Evolutionary conservation across 768 basidiomycete genomes (phyloP).

Genomic region (Russula emetica): DNA sequence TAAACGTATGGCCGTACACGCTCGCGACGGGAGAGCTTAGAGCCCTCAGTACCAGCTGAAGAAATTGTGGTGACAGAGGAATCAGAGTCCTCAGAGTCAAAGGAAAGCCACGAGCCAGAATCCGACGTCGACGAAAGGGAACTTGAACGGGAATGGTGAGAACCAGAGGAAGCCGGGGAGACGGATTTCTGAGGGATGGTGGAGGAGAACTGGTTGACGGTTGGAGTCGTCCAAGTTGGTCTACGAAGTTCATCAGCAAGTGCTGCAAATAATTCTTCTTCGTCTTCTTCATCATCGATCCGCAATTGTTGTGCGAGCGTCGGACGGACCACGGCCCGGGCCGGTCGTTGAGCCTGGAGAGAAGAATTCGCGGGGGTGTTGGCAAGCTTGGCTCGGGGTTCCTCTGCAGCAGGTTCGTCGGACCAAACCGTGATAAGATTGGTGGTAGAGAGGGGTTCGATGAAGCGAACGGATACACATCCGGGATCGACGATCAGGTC

Average conservation of each 20-base stretch:
- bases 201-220: slow-evolving; percentile 54
- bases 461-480: slow-evolving; percentile 63
- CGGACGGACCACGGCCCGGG: slow-evolving; percentile 25
- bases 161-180: slow-evolving; percentile 56
- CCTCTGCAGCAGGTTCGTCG: slow-evolving; percentile 41
- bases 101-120: slow-evolving; percentile 70
- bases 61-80: slow-evolving; percentile 42
- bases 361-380: slow-evolving; percentile 22
- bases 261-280: slow-evolving; percentile 68
- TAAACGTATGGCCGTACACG: slow-evolving; percentile 64
- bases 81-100: slow-evolving; percentile 47
- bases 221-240: slow-evolving; percentile 66
- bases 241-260: slow-evolving; percentile 67
- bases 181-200: slow-evolving; percentile 43
- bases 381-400: slow-evolving; percentile 27
- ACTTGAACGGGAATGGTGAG: slow-evolving; percentile 48
- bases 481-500: slow-evolving; percentile 82
- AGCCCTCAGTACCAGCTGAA: slow-evolving; percentile 36
- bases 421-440: slow-evolving; percentile 66
- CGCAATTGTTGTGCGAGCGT: slow-evolving; percentile 69
- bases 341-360: slow-evolving; percentile 28
- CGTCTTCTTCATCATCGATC: slow-evolving; percentile 66
- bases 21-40: slow-evolving; percentile 63
- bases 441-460: slow-evolving; percentile 38
- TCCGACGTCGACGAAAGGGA: slow-evolving; percentile 54